These are phyloP conservation scores for Venturia oleaginea DNA, from an alignment of 2,329 filamentous ascomycete genomes.

Conservation along the genomic window DNA sequence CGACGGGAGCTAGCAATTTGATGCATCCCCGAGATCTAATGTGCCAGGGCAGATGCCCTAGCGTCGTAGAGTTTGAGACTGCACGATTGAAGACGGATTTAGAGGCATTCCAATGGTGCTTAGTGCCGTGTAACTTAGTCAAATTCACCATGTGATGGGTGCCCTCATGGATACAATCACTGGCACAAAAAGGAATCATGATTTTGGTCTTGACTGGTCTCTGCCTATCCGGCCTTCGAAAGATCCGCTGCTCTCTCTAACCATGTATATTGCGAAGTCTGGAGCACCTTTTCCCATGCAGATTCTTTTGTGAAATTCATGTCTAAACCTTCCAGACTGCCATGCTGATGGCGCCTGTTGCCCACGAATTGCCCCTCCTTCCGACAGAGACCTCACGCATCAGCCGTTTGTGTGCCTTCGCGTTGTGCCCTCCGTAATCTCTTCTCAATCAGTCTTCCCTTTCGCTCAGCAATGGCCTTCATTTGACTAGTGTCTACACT, in stretches of 20 bases:
- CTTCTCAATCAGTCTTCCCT: conserved; percentile 79
- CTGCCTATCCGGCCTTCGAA: background rate
- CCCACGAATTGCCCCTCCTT: background rate
- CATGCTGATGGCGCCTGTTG: background rate
- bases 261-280: background rate
- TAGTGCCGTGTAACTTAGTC: too few relatives aligned
- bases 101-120: too few relatives aligned
- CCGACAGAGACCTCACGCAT: background rate
- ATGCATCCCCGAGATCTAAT: background rate
- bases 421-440: conserved; percentile 47
- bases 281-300: background rate
- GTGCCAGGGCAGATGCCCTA: background rate
- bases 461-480: conserved; percentile 66
- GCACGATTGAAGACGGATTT: too few relatives aligned
- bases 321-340: background rate
- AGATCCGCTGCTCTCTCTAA: background rate
- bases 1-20: background rate
- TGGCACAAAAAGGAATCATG: background rate
- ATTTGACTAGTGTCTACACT: conserved; percentile 79
- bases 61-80: background rate
- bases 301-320: background rate
- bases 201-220: background rate
- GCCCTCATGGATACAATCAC: too few relatives aligned
- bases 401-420: conserved; percentile 1
- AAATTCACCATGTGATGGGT: too few relatives aligned